A percentile compares a stretch with the other conserved stretches of the same genome.
These are phyloP conservation scores for Leccinellum rugosiceps DNA, from an alignment of 768 basidiomycete genomes.

Conservation along the genomic window DNA sequence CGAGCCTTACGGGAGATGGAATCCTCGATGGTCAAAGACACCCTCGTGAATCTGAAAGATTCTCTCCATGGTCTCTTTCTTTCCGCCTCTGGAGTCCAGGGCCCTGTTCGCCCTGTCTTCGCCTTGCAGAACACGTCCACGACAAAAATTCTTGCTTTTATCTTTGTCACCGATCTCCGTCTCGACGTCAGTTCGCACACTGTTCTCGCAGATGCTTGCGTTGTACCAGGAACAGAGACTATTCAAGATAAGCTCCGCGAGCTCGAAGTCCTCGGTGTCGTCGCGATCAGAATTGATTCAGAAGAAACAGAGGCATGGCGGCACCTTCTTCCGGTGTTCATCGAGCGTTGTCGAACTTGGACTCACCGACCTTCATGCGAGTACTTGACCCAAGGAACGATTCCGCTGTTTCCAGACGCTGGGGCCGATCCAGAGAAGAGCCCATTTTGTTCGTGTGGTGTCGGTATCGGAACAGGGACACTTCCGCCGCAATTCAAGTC, in stretches of 20 bases:
- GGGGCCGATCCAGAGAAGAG: constrained; percentile 31
- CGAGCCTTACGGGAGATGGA: constrained; percentile 4
- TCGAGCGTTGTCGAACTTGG: constrained; percentile 56
- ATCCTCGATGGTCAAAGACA: constrained; percentile 11
- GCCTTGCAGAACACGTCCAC: constrained; percentile 15
- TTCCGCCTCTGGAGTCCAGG: constrained; percentile 22
- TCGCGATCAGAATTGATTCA: constrained; percentile 13
- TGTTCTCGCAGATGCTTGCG: constrained; percentile 48
- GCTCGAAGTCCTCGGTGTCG: constrained; percentile 11
- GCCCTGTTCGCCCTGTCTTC: constrained; percentile 18
- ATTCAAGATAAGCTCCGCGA: constrained; percentile 1
- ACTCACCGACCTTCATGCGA: constrained; percentile 45
- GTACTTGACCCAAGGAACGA: constrained; percentile 16
- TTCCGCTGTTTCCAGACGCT: constrained; percentile 38
- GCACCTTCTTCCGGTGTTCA: constrained; percentile 46
- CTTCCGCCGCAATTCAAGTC: constrained; percentile 38
- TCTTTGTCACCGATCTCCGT: constrained; percentile 46
- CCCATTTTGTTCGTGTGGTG: constrained; percentile 54
- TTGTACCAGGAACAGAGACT: constrained; percentile 35
- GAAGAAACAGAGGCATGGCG: constrained; percentile 41
- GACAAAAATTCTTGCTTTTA: constrained; percentile 32
- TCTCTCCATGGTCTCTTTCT: constrained; percentile 30
- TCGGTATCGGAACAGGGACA: constrained; percentile 42
- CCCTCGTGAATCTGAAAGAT: constrained; percentile 33
- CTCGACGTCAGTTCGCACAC: constrained; percentile 50